These are phyloP conservation scores for Malbranchea cinnamomea DNA, from an alignment of 2,329 filamentous ascomycete species.

Conservation along the genomic window DNA sequence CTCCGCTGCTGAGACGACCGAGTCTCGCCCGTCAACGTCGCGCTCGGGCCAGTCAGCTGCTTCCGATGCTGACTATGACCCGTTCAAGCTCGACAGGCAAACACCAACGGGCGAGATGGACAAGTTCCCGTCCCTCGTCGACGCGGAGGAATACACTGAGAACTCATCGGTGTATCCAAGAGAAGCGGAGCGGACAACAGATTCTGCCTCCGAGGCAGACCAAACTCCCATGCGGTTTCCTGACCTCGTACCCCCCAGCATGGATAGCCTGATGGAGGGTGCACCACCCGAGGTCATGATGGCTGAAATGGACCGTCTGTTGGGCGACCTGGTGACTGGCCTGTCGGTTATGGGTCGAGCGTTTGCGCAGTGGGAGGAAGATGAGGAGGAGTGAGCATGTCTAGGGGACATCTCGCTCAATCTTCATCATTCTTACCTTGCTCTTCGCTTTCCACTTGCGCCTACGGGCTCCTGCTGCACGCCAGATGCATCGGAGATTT, in stretches of 20 bases:
- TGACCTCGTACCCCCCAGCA: constrained; percentile 22
- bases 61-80: constrained; percentile 28
- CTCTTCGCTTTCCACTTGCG: too few relatives aligned
- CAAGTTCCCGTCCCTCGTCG: constrained; percentile 23
- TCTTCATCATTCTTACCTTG: too few relatives aligned
- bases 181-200: constrained; percentile 1
- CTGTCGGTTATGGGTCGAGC: constrained; percentile 23
- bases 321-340: constrained; percentile 25
- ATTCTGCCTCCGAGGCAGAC: constrained; percentile 2
- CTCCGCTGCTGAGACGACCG: constrained; percentile 20
- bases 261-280: constrained; percentile 23
- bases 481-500: too few relatives aligned
- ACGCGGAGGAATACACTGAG: constrained; percentile 3
- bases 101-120: constrained; percentile 11
- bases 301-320: constrained; percentile 26
- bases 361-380: too few relatives aligned
- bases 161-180: constrained; percentile 8
- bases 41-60: constrained; percentile 18
- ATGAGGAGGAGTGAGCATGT: too few relatives aligned
- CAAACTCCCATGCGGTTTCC: constrained; percentile 21
- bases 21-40: constrained; percentile 25
- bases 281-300: constrained; percentile 22
- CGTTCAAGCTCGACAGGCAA: constrained; percentile 27
- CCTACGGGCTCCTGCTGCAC: too few relatives aligned
- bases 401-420: too few relatives aligned